phyloP scores from a whole-genome alignment of 1,284 basidiomycete genomes.

The Sanguinoderma infundibulare region DNA sequence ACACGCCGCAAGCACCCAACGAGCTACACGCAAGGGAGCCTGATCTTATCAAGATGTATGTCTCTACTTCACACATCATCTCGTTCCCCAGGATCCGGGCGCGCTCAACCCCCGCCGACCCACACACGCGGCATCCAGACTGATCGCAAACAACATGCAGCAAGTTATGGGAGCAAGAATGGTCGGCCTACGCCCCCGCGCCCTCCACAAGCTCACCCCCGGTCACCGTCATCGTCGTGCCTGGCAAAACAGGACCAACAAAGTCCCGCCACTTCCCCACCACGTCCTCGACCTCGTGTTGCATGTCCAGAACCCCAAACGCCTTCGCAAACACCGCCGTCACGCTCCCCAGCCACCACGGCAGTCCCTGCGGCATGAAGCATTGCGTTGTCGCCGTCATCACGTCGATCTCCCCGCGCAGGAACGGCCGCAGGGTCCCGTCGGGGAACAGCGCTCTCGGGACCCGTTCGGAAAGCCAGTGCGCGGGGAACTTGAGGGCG shows the following conservation, averaged over 20 bases:
- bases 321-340: neutral
- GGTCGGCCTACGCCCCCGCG: too few species aligned
- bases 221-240: too few species aligned
- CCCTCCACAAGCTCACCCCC: neutral
- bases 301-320: neutral
- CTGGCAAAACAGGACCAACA: neutral
- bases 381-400: neutral
- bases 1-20: too few species aligned
- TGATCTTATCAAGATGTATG: too few species aligned
- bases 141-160: too few species aligned
- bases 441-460: neutral
- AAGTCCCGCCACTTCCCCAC: neutral
- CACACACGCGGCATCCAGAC: too few species aligned
- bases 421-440: neutral
- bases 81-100: too few species aligned
- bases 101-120: too few species aligned
- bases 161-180: too few species aligned
- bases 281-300: slow-evolving; percentile 1
- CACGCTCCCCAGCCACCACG: slow-evolving; percentile 1
- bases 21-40: too few species aligned
- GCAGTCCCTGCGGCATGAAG: neutral
- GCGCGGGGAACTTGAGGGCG: slow-evolving; percentile 1
- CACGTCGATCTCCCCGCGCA: slow-evolving; percentile 7
- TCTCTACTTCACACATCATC: too few species aligned
- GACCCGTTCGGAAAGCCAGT: neutral